Evolutionary conservation across 164 flowering plant species (phyloP).

Genomic region (Sextonia rubra): DNA sequence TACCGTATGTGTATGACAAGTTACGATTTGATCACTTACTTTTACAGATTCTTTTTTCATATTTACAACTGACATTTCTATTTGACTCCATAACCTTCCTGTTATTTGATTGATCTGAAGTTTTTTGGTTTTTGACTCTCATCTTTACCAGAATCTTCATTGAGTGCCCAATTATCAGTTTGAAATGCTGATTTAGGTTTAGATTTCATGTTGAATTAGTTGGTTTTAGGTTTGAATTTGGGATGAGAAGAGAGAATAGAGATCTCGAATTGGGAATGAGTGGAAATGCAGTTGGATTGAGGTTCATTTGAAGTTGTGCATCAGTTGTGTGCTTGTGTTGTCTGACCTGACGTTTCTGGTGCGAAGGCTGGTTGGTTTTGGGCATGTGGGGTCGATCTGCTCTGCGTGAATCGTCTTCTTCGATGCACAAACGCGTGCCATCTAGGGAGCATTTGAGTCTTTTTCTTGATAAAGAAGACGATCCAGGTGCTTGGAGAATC

Average conservation of each 20-base stretch:
- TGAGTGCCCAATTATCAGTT: too few species aligned
- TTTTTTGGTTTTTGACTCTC: too few species aligned
- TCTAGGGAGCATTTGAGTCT: conserved; percentile 33
- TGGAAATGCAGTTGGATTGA: background rate
- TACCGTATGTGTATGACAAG: too few species aligned
- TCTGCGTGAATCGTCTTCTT: conserved; percentile 36
- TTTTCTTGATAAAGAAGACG: conserved; percentile 30
- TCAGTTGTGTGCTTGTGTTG: background rate
- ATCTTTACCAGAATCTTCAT: too few species aligned
- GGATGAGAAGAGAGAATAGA: background rate
- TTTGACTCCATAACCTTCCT: too few species aligned
- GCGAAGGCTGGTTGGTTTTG: conserved; percentile 1
- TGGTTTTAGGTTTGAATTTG: background rate
- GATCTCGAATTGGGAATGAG: background rate
- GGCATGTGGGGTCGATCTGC: conserved; percentile 44
- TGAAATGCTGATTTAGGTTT: background rate
- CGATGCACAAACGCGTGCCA: conserved; percentile 42
- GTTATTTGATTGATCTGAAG: too few species aligned
- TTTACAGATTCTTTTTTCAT: background rate
- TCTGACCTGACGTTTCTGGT: background rate
- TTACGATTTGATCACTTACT: too few species aligned
- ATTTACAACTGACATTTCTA: too few species aligned
- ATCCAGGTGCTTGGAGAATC: conserved; percentile 34
- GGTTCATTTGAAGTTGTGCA: background rate
- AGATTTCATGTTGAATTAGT: background rate